phyloP scores from a whole-genome alignment of 140 eudicot genomes.

The Oenanthe javanica region DNA sequence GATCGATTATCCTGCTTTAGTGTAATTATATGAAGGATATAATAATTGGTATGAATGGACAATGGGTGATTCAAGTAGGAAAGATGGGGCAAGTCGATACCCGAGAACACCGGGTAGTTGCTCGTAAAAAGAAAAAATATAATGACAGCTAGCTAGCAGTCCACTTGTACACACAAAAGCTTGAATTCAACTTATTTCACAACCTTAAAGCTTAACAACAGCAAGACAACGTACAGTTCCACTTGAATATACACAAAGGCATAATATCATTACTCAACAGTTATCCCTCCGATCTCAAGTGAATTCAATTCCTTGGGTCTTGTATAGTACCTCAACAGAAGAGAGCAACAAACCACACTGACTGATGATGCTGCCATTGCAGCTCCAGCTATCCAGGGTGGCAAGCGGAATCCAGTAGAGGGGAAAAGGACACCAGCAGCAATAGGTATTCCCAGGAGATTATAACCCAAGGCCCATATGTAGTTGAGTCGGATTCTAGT shows the following conservation, averaged over 20 bases:
- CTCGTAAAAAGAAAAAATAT: too few relatives aligned
- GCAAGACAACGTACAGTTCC: neutral
- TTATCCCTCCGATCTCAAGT: constrained; percentile 50
- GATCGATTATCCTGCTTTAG: too few relatives aligned
- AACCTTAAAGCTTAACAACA: neutral
- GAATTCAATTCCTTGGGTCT: constrained; percentile 62
- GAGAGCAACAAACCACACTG: constrained; percentile 87
- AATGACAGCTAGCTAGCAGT: too few relatives aligned
- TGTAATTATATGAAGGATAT: too few relatives aligned
- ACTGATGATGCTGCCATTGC: constrained; percentile 98
- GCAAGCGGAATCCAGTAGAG: constrained; percentile 69
- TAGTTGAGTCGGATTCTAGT: constrained; percentile 69
- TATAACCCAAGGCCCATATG: constrained; percentile 90
- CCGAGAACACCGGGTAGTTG: too few relatives aligned
- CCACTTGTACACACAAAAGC: neutral
- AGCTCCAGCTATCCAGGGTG: constrained; percentile 99
- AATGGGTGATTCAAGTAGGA: neutral
- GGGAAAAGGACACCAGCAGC: constrained; percentile 90
- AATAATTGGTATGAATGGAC: neutral
- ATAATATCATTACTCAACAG: constrained; percentile 30
- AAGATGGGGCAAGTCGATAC: too few relatives aligned
- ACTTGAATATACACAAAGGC: neutral
- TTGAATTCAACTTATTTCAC: neutral
- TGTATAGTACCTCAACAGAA: constrained; percentile 67
- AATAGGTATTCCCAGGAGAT: constrained; percentile 75